Conservation (phyloP, 345 rosid species). For the Populus tremula region DNA sequence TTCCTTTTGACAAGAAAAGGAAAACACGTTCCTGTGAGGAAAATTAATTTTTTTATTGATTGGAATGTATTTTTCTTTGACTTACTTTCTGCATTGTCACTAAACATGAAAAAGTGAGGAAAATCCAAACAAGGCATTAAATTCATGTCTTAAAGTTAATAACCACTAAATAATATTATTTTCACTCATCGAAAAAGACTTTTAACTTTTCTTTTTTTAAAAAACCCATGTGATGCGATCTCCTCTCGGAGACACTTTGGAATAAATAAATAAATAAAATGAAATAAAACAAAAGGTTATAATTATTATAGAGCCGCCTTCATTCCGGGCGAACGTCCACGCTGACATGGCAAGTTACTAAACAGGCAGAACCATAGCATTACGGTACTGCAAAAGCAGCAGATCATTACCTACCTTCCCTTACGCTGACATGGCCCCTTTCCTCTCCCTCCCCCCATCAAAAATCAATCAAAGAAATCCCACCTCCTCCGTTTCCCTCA, state of each 20-base stretch:
- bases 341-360: background rate
- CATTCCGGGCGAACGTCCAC: background rate
- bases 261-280: too few relatives aligned
- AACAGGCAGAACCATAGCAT: background rate
- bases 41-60: too few relatives aligned
- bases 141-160: too few relatives aligned
- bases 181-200: background rate
- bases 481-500: background rate
- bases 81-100: too few relatives aligned
- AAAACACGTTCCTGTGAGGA: too few relatives aligned
- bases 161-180: too few relatives aligned
- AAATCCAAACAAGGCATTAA: too few relatives aligned
- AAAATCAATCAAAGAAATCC: background rate
- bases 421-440: background rate
- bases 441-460: background rate
- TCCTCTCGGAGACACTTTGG: background rate
- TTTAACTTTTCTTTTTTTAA: background rate
- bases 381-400: background rate
- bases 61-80: too few relatives aligned
- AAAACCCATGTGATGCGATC: background rate
- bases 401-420: background rate
- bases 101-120: too few relatives aligned
- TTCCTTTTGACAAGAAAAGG: too few relatives aligned
- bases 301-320: background rate
- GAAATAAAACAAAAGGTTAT: background rate